These are phyloP conservation scores for Metschnikowia colocasiae DNA, from an alignment of 805 yeast genomes.

Conservation along the genomic window DNA sequence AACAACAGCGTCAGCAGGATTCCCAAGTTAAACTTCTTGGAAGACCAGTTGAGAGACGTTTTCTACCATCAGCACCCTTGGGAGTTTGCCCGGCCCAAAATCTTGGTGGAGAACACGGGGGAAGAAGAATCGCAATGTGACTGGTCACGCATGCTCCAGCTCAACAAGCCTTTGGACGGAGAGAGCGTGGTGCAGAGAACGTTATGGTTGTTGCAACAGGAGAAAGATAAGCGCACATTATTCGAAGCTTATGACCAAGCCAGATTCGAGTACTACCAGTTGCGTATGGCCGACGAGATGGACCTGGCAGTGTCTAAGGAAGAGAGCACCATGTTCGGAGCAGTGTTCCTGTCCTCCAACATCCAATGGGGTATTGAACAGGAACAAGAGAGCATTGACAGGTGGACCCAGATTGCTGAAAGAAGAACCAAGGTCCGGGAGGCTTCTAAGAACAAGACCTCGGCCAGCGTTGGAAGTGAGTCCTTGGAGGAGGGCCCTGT, in stretches of 20 bases:
- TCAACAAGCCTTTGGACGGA: conserved; percentile 76
- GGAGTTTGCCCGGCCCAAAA: conserved; percentile 91
- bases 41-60: conserved; percentile 76
- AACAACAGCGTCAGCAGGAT: conserved; percentile 44
- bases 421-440: conserved; percentile 55
- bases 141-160: conserved; percentile 78
- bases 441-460: conserved; percentile 36
- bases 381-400: conserved; percentile 68
- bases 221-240: conserved; percentile 28
- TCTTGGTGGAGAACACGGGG: conserved; percentile 71
- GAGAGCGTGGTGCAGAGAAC: conserved; percentile 56
- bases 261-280: conserved; percentile 79
- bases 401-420: conserved; percentile 70
- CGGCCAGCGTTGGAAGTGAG: conserved; percentile 19
- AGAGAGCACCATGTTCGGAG: conserved; percentile 84
- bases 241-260: conserved; percentile 80
- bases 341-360: conserved; percentile 59
- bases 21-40: conserved; percentile 54
- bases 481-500: conserved; percentile 18
- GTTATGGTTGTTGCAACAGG: conserved; percentile 29
- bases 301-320: conserved; percentile 67
- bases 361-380: conserved; percentile 64
- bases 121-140: conserved; percentile 54
- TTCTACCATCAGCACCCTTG: conserved; percentile 96
- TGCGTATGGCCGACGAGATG: conserved; percentile 84